Base-by-base conservation (phyloP, 2,329 filamentous ascomycete genomes). In the Microdochium nivale region DNA sequence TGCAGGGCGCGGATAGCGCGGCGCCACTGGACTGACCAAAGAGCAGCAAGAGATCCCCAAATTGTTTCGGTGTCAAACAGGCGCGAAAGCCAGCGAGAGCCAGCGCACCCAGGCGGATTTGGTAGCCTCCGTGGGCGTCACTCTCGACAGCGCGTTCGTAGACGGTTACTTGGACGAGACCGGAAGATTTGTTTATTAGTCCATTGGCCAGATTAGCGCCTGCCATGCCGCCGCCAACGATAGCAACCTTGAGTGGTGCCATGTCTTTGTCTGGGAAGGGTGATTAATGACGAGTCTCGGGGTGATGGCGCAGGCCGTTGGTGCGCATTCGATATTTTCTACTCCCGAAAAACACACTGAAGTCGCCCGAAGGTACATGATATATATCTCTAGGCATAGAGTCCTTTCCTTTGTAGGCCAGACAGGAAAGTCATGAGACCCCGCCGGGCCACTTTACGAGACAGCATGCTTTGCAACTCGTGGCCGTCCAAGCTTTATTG, bases 181-280 rank as follows among this genome's bases (percentile, higher is more conserved):
- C 40, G 8, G n/a, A 7, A 11, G n/a, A 21, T 21, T 56, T 33
- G 11, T 56, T 56, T 3, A 51, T 21, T 16, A 60, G 49, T 21
- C 58, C 58, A 27, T 60, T 60, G 35, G 56, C 55, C 4, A 61
- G 56, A n/a, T 52, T 51, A 8, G 52, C 40, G 16, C 56, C 58
- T 13, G 58, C 50, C 23, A 60, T 54, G 9, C 59, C 58, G n/a
- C 47, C 52, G 16, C 59, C 59, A 21, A 60, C 55, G 33, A 60
- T 56, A 16, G 59, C 53, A 4, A 59, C 53, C 33, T 59, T 55
- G 51, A 54, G 44, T 5, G 50, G 33, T 13, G 25, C n/a, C 49
- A 53, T 51, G 24, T 37, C 7, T 7, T 4, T 16, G 14, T 37
- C 33, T 37, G 33, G 5, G 30, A 33, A 33, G 14, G 33, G 33